Conservation (phyloP, 139 green algal species). For the Auxenochlorella pyrenoidosa region DNA sequence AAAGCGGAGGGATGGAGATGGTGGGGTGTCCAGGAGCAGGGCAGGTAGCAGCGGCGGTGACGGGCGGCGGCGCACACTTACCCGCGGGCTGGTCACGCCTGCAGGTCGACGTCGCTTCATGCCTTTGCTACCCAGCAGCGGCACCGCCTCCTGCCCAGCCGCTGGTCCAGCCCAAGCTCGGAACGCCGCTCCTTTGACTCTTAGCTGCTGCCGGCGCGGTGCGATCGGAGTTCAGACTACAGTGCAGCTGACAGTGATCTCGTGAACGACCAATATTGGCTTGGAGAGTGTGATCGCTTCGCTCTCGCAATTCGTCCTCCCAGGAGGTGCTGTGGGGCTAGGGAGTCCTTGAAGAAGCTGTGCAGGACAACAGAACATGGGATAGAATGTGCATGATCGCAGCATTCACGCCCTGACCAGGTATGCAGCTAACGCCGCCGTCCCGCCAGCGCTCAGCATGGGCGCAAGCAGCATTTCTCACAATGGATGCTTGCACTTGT, state of each 20-base stretch:
- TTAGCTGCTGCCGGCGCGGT: too few species aligned
- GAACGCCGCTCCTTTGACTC: neutral
- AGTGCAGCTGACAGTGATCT: too few species aligned
- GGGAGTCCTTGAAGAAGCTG: too few species aligned
- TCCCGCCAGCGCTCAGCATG: neutral
- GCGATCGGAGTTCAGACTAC: too few species aligned
- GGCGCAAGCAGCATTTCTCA: neutral
- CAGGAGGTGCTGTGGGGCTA: too few species aligned
- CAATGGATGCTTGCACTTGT: neutral
- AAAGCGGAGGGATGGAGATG: neutral
- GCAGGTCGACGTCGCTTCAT: conserved; percentile 13
- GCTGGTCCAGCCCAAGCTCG: too few species aligned
- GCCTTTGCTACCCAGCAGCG: neutral
- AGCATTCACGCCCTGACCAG: neutral
- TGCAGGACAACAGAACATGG: too few species aligned
- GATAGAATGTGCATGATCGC: neutral
- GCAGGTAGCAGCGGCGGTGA: neutral
- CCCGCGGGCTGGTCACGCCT: neutral
- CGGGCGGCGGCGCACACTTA: neutral
- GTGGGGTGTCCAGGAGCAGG: neutral
- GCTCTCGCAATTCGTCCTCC: too few species aligned
- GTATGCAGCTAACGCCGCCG: neutral
- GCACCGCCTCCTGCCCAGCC: too few species aligned
- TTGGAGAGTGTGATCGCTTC: too few species aligned
- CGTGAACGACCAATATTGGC: too few species aligned